phyloP scores from a whole-genome alignment of 2,329 filamentous ascomycete species.

The Zelopaecilomyces penicillatus region DNA sequence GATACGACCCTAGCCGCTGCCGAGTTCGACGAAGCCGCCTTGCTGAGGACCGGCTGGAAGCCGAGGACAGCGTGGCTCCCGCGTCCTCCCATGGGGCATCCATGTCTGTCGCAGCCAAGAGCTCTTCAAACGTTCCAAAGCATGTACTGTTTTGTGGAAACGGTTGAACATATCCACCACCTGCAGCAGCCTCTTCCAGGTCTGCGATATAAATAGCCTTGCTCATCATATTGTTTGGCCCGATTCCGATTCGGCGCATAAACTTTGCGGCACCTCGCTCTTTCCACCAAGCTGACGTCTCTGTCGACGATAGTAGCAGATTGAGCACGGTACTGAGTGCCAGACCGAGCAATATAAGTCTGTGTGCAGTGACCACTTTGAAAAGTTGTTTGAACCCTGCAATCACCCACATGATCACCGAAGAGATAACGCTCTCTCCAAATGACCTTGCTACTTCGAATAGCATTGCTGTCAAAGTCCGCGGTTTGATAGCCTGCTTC shows the following conservation, averaged over 20 bases:
- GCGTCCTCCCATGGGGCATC: slow-evolving; percentile 48
- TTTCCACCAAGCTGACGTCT: slow-evolving; percentile 72
- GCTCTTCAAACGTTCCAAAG: slow-evolving; percentile 53
- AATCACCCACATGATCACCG: slow-evolving; percentile 69
- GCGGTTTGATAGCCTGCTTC: slow-evolving; percentile 52
- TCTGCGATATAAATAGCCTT: slow-evolving; percentile 78
- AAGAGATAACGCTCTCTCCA: slow-evolving; percentile 64
- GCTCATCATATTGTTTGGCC: slow-evolving; percentile 72
- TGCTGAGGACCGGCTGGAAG: slow-evolving; percentile 45
- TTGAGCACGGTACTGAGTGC: slow-evolving; percentile 64
- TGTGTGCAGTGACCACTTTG: slow-evolving; percentile 62
- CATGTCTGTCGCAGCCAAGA: slow-evolving; percentile 49
- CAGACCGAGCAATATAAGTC: slow-evolving; percentile 63
- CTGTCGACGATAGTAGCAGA: slow-evolving; percentile 63
- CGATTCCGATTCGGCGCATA: slow-evolving; percentile 73
- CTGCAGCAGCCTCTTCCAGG: slow-evolving; percentile 55
- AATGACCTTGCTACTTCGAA: slow-evolving; percentile 66
- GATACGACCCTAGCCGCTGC: slow-evolving; percentile 72
- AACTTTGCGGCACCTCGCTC: slow-evolving; percentile 74
- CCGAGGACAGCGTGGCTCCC: slow-evolving; percentile 37
- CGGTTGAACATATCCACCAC: slow-evolving; percentile 19
- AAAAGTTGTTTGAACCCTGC: slow-evolving; percentile 57
- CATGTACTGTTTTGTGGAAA: slow-evolving; percentile 45
- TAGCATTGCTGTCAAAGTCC: slow-evolving; percentile 59
- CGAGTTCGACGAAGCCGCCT: slow-evolving; percentile 68